Evolutionary conservation across 2,329 filamentous ascomycete species (phyloP).

Genomic region (Parafenestella ontariensis): DNA sequence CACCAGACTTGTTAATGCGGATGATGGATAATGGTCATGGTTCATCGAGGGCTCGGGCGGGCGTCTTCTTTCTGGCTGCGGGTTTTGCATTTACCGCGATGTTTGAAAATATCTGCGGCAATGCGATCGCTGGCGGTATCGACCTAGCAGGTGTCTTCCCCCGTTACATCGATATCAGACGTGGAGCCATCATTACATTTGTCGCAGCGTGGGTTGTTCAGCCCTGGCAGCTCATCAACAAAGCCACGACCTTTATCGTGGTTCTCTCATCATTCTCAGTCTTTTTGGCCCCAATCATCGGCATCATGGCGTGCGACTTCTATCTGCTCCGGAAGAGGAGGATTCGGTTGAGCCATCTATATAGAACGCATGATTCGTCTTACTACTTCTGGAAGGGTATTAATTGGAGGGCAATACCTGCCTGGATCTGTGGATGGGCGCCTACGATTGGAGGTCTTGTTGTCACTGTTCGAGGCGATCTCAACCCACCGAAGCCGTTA

Average conservation of each 20-base stretch:
- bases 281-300: slow-evolving; percentile 50
- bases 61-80: slow-evolving; percentile 46
- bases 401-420: slow-evolving; percentile 53
- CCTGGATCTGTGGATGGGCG: slow-evolving; percentile 55
- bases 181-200: slow-evolving; percentile 47
- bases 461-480: slow-evolving; percentile 43
- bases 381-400: slow-evolving; percentile 56
- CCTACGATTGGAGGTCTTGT: slow-evolving; percentile 54
- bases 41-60: slow-evolving; percentile 45
- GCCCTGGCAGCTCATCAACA: slow-evolving; percentile 49
- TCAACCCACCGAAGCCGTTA: slow-evolving; percentile 45
- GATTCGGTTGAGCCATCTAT: slow-evolving; percentile 49
- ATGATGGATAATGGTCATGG: slow-evolving; percentile 56
- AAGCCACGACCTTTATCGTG: slow-evolving; percentile 44
- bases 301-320: slow-evolving; percentile 50
- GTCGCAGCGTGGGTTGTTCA: slow-evolving; percentile 46
- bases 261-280: slow-evolving; percentile 54
- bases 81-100: slow-evolving; percentile 47
- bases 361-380: slow-evolving; percentile 41
- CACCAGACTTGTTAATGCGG: slow-evolving; percentile 53
- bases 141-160: slow-evolving; percentile 46
- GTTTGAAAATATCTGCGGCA: slow-evolving; percentile 52
- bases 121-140: slow-evolving; percentile 46
- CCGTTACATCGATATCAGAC: slow-evolving; percentile 44
- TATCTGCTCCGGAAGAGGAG: slow-evolving; percentile 45